Percentiles rank a stretch among this genome's conserved stretches.
Evolutionary conservation across 2,329 filamentous ascomycete species (phyloP).

Genomic region (Diaporthe longicolla): DNA sequence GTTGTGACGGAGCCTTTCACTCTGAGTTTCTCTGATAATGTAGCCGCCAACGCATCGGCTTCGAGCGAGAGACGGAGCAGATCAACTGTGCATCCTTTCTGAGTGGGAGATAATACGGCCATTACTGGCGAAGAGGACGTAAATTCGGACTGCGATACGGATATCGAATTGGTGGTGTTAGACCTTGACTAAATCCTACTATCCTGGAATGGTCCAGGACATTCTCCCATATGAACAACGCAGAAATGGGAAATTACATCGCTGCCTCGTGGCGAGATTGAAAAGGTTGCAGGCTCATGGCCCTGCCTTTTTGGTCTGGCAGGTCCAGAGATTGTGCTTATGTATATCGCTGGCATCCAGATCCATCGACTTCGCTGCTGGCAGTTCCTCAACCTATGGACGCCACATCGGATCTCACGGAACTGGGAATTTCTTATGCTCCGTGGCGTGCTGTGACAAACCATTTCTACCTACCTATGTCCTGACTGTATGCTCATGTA

Average conservation of each 20-base stretch:
- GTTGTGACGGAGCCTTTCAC: constrained; percentile 33
- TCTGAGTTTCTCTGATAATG: constrained; percentile 9
- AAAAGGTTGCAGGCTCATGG: neutral
- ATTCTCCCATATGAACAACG: no score
- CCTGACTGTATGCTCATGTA: neutral
- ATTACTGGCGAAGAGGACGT: no score
- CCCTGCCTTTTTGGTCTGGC: no score
- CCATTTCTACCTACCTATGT: neutral
- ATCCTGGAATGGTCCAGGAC: no score
- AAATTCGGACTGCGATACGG: no score
- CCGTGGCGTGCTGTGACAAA: neutral
- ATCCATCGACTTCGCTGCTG: neutral
- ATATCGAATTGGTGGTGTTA: no score
- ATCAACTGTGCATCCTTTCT: neutral
- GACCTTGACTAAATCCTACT: no score
- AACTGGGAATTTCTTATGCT: neutral
- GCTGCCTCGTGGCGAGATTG: neutral
- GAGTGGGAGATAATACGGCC: neutral
- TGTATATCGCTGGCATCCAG: neutral
- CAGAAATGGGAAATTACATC: neutral
- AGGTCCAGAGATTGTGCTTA: no score
- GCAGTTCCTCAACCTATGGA: neutral
- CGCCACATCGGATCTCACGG: neutral
- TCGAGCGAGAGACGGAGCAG: neutral
- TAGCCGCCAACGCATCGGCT: neutral